phyloP scores from a whole-genome alignment of 805 yeast species.

The Kuraishia capsulata region DNA sequence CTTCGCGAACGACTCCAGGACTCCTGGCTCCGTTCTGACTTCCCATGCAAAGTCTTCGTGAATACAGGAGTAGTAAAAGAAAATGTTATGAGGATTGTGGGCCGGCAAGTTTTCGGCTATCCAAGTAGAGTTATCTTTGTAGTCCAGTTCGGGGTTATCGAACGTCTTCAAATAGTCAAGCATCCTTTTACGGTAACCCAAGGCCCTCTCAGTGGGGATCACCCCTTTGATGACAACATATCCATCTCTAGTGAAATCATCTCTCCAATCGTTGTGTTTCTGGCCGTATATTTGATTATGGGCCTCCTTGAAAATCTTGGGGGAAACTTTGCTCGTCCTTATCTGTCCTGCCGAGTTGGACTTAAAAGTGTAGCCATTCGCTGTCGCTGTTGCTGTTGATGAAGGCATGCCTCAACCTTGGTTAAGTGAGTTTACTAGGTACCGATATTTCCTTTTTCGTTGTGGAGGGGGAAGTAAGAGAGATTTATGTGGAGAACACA shows the following conservation, averaged over 20 bases:
- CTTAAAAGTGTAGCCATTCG: no score
- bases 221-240: conserved; percentile 21
- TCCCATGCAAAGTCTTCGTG: conserved; percentile 27
- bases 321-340: not conserved
- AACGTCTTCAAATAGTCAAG: conserved; percentile 15
- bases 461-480: no score
- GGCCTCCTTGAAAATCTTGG: not conserved
- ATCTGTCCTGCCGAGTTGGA: no score
- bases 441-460: no score
- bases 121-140: conserved; percentile 19
- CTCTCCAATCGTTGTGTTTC: conserved; percentile 19
- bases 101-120: conserved; percentile 17
- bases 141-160: conserved; percentile 13
- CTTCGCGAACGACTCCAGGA: conserved; percentile 16
- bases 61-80: conserved; percentile 11
- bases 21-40: conserved; percentile 19
- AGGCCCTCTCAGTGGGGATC: conserved; percentile 15
- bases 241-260: conserved; percentile 18
- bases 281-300: not conserved
- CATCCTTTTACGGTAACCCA: conserved; percentile 11
- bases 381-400: no score
- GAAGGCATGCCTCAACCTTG: no score
- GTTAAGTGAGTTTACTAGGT: no score
- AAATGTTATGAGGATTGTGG: conserved; percentile 9
- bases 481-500: no score